phyloP scores from a whole-genome alignment of 805 yeast genomes.

The Groenewaldozyma tartarivorans region DNA sequence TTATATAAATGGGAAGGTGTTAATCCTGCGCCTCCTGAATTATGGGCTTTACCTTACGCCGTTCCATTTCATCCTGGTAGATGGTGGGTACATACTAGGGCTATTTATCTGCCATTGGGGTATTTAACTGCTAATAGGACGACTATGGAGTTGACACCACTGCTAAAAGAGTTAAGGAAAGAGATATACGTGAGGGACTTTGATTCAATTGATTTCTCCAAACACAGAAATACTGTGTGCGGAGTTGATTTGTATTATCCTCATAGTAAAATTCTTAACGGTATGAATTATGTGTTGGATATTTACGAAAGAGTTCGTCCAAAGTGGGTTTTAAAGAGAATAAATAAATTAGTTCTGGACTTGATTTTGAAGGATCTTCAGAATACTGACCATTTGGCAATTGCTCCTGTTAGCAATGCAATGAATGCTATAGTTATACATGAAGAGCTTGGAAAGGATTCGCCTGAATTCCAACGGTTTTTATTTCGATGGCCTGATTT shows the following conservation, averaged over 20 bases:
- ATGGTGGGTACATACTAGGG: constrained; percentile 99
- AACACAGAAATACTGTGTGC: constrained; percentile 75
- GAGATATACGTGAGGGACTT: constrained; percentile 71
- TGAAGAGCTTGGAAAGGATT: constrained; percentile 59
- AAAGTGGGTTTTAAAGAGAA: constrained; percentile 47
- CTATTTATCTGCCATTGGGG: constrained; percentile 79
- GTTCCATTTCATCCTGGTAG: constrained; percentile 85
- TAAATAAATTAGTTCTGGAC: constrained; percentile 47
- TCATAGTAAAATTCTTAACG: constrained; percentile 59
- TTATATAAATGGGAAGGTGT: constrained; percentile 94
- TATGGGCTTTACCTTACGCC: constrained; percentile 77
- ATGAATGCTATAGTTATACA: constrained; percentile 67
- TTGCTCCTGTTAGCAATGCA: constrained; percentile 91
- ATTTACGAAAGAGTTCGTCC: constrained; percentile 75
- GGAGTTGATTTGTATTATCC: constrained; percentile 93
- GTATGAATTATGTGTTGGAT: constrained; percentile 49
- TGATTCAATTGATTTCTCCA: constrained; percentile 54
- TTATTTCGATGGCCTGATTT: constrained; percentile 61
- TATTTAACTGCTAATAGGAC: constrained; percentile 55
- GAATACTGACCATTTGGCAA: constrained; percentile 74
- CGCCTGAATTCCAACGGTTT: constrained; percentile 48
- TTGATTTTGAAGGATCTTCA: constrained; percentile 61
- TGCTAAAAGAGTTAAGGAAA: constrained; percentile 53
- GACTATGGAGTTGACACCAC: constrained; percentile 51
- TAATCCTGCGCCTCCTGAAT: constrained; percentile 95